Evolutionary conservation across 2,329 filamentous ascomycete genomes (phyloP).

Genomic region (Elsinoe fawcettii): DNA sequence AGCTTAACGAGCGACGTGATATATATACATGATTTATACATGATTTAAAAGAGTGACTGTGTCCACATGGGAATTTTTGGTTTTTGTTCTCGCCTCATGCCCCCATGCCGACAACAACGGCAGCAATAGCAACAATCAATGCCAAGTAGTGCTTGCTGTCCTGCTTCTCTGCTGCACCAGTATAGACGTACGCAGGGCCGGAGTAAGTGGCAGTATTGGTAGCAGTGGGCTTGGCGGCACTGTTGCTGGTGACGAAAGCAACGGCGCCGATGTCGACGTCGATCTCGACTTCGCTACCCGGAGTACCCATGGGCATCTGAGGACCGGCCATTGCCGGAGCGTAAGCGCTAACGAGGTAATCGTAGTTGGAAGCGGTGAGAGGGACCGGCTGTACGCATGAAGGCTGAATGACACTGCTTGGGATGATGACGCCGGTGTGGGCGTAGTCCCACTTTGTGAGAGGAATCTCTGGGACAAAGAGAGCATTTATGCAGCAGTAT

Average conservation of each 20-base stretch:
- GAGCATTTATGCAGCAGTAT: conserved; percentile 11
- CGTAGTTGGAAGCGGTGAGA: conserved; percentile 4
- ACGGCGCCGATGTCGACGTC: not conserved
- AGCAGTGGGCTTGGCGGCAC: not conserved
- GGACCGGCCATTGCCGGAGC: conserved; percentile 6
- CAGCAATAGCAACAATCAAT: not conserved
- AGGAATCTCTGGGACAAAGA: conserved; percentile 7
- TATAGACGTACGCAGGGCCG: not conserved
- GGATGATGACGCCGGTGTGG: not conserved
- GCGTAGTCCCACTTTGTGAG: conserved; percentile 6
- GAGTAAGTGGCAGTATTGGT: not conserved
- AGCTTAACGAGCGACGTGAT: not conserved
- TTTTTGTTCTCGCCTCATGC: not conserved
- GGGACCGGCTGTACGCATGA: conserved; percentile 9
- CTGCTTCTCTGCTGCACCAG: not conserved
- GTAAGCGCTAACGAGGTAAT: not conserved
- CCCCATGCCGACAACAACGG: not conserved
- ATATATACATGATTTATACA: not conserved
- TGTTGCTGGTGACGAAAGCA: not conserved
- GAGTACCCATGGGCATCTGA: conserved; percentile 6
- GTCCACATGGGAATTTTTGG: not conserved
- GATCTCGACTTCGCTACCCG: conserved; percentile 1
- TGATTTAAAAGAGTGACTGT: not conserved
- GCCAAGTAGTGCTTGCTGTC: not conserved
- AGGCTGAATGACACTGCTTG: not conserved